Evolutionary conservation across 2,329 filamentous ascomycete genomes (phyloP), one percentile per base, ranked within the genome.

Genomic region (Sporothrix brunneoviolacea): DNA sequence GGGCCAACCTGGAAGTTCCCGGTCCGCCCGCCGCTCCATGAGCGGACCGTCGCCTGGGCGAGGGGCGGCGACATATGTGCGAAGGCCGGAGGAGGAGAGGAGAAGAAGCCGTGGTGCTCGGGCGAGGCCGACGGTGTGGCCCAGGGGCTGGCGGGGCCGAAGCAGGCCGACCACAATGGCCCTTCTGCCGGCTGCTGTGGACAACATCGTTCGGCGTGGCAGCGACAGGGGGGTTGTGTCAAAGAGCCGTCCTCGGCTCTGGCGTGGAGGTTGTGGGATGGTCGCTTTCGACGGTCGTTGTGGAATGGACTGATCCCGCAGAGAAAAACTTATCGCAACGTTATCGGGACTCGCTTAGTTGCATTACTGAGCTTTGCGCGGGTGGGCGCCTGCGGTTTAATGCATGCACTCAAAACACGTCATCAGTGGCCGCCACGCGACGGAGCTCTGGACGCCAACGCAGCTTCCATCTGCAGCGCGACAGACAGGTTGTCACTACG

Each of bases 21-120:
- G 77, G 63, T 87, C 81, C 33, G 80, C 68, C 54, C 81, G 72
- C 58, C 83, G 74, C 61, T 80, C 75, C 76, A 86, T 79, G 58
- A 86, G 66, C 48, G 82, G 82, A 22, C 79, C 80, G 62, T 80
- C 77, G 54, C 80, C 79, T 13, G 70, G 68, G 59, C 73, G 77
- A 4, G 81, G 81, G 21, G 81, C 75, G 10, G 77, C 69, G 48
- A 79, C 71, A 50, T 78, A 63, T 56, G 74, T 71, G 57, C 77
- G 70, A 27, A n/a, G 46, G 22, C 30, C 30, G 4, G 51, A 36
- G 10, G 43, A 36, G 43, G 48, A 39, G 32, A 35, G 19, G 19
- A 43, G 28, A 33, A 36, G 28, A 39, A 13, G 51, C 27, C 24
- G 36, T 36, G 41, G 27, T 18, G 32, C 36, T 24, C 18, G 35